Evolutionary conservation across 768 basidiomycete genomes (phyloP).

Genomic region (Jaapia argillacea): DNA sequence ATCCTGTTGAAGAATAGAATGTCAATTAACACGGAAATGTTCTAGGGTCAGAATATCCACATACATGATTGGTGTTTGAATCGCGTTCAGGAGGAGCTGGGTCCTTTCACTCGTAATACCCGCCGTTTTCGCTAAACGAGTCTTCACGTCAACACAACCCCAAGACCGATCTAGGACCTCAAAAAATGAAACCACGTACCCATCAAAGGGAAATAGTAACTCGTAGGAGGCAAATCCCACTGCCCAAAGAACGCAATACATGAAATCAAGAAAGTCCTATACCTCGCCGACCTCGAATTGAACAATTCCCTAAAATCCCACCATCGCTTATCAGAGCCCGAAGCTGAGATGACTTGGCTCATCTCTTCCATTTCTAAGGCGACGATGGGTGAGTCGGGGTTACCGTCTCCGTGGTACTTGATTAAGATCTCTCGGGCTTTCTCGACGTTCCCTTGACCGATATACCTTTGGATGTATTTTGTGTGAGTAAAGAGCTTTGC

Average conservation of each 20-base stretch:
- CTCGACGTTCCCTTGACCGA: constrained; percentile 18
- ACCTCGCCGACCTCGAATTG: constrained; percentile 9
- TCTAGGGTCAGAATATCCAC: too few relatives aligned
- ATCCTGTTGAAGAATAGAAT: too few relatives aligned
- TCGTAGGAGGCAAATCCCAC: constrained; percentile 16
- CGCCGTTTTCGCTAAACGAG: constrained; percentile 16
- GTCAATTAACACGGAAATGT: too few relatives aligned
- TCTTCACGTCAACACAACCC: constrained; percentile 1
- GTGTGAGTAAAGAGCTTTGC: constrained; percentile 23
- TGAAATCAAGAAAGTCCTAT: constrained; percentile 1
- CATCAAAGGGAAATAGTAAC: constrained; percentile 20
- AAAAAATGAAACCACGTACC: not conserved
- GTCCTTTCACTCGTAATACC: constrained; percentile 21
- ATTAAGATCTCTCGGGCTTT: constrained; percentile 35
- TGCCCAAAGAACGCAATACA: constrained; percentile 14
- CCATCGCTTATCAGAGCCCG: constrained; percentile 25
- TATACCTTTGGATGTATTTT: constrained; percentile 29
- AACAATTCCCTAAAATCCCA: constrained; percentile 20
- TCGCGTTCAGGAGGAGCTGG: constrained; percentile 17
- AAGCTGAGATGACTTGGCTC: constrained; percentile 16
- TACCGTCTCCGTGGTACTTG: constrained; percentile 35
- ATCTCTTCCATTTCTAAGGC: constrained; percentile 44
- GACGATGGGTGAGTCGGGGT: constrained; percentile 38
- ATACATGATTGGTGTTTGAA: constrained; percentile 22
- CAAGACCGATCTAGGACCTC: not conserved